A percentile compares a stretch with the other conserved stretches of the same genome.
These are phyloP conservation scores for Penicillium capsulatum DNA, from an alignment of 2,329 filamentous ascomycete genomes.

Conservation along the genomic window DNA sequence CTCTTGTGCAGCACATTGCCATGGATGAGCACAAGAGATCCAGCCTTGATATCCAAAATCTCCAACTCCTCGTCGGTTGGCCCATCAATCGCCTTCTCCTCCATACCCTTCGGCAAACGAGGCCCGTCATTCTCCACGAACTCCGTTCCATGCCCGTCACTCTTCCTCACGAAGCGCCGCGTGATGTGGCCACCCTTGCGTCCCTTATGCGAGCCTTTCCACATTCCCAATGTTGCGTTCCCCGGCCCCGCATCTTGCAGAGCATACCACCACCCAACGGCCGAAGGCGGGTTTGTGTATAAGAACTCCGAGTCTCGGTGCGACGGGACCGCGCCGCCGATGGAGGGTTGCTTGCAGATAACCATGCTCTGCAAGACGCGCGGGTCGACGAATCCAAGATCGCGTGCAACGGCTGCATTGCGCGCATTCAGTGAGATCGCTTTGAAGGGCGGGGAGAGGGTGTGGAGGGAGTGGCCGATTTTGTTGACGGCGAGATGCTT, in stretches of 20 bases:
- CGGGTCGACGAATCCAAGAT: constrained; percentile 71
- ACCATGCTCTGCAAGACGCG: constrained; percentile 89
- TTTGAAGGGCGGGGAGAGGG: constrained; percentile 63
- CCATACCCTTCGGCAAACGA: constrained; percentile 57
- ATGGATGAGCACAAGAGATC: constrained; percentile 87
- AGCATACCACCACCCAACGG: constrained; percentile 96
- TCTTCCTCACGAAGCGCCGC: constrained; percentile 69
- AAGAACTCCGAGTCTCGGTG: constrained; percentile 93
- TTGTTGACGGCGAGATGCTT: constrained; percentile 86
- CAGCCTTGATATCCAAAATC: constrained; percentile 82
- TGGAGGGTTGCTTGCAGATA: constrained; percentile 97
- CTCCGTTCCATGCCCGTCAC: constrained; percentile 54
- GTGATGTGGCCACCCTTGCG: constrained; percentile 61
- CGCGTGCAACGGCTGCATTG: constrained; percentile 62
- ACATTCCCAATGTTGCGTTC: constrained; percentile 87
- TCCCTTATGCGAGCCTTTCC: constrained; percentile 67
- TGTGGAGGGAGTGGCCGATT: constrained; percentile 75
- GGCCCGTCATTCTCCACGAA: constrained; percentile 67
- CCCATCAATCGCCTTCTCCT: constrained; percentile 39
- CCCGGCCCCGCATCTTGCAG: constrained; percentile 81
- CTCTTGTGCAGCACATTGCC: constrained; percentile 95
- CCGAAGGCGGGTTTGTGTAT: constrained; percentile 82
- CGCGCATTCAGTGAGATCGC: constrained; percentile 42
- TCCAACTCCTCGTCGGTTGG: constrained; percentile 55
- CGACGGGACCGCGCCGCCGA: constrained; percentile 82